phyloP scores from a whole-genome alignment of 129 eudicot genomes.

The Logfia minima region DNA sequence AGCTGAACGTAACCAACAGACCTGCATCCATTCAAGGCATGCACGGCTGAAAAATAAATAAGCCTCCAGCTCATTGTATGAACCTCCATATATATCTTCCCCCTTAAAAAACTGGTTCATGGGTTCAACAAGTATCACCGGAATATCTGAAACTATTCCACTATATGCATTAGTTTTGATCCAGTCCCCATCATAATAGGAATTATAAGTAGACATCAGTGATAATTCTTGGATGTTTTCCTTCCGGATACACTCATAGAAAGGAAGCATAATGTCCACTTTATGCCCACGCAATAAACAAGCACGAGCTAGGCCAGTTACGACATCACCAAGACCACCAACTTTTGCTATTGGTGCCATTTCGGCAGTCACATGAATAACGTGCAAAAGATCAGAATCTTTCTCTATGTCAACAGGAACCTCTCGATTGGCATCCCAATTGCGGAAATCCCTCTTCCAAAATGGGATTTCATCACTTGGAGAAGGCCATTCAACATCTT shows the following conservation, averaged over 20 bases:
- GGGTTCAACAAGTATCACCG: conserved; percentile 74
- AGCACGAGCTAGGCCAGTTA: conserved; percentile 81
- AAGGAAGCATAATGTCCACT: conserved; percentile 80
- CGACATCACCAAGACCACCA: conserved; percentile 93
- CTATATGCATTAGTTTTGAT: conserved; percentile 62
- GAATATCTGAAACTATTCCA: conserved; percentile 68
- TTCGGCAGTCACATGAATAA: conserved; percentile 80
- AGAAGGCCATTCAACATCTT: conserved; percentile 64
- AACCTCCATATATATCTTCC: conserved; percentile 71
- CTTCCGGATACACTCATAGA: conserved; percentile 77
- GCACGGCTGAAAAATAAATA: conserved; percentile 89
- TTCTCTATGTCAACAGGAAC: conserved; percentile 36
- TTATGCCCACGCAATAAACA: conserved; percentile 75
- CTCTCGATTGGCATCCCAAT: conserved; percentile 42
- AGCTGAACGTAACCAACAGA: conserved; percentile 23
- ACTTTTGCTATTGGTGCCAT: conserved; percentile 93
- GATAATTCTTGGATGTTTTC: conserved; percentile 48
- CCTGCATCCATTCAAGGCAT: conserved; percentile 98
- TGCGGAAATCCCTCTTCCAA: conserved; percentile 64
- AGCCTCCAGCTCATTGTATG: conserved; percentile 82
- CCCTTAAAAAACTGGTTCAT: conserved; percentile 83
- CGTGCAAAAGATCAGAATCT: conserved; percentile 66
- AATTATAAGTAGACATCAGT: conserved; percentile 49
- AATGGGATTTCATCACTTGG: conserved; percentile 75
- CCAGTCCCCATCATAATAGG: conserved; percentile 79